These are phyloP conservation scores for Rhizopus sp. DNA, from an alignment of 371 early-diverging fungal species.

Conservation along the genomic window DNA sequence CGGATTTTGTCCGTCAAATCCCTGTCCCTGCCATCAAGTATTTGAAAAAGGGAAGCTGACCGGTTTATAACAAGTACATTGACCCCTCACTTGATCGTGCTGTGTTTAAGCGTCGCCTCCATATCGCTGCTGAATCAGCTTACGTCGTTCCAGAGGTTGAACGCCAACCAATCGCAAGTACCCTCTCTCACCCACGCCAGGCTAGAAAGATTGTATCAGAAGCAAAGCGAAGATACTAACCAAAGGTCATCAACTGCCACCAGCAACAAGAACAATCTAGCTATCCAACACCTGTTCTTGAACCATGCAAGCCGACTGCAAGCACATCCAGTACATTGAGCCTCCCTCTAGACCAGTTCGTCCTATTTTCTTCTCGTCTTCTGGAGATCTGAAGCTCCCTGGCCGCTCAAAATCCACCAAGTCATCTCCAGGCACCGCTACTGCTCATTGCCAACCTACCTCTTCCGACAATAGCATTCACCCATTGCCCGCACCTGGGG, in stretches of 20 bases:
- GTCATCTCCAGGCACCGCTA: no score
- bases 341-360: no score
- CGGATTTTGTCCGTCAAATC: not conserved
- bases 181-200: not conserved
- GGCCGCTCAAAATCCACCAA: no score
- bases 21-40: not conserved
- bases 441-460: no score
- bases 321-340: not conserved
- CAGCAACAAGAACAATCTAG: not conserved
- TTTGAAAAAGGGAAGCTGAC: slow-evolving; percentile 3
- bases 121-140: not conserved
- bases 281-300: not conserved
- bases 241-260: not conserved
- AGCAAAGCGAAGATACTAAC: not conserved
- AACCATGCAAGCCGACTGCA: not conserved
- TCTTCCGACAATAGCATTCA: no score
- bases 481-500: no score
- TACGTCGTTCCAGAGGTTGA: not conserved
- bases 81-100: not conserved
- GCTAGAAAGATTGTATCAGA: not conserved
- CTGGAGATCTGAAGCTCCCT: no score
- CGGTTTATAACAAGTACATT: slow-evolving; percentile 4
- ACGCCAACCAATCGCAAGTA: not conserved
- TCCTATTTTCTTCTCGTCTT: no score
- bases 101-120: not conserved